These are phyloP conservation scores for Stemphylium lycopersici DNA, from an alignment of 2,329 filamentous ascomycete species.

Conservation along the genomic window DNA sequence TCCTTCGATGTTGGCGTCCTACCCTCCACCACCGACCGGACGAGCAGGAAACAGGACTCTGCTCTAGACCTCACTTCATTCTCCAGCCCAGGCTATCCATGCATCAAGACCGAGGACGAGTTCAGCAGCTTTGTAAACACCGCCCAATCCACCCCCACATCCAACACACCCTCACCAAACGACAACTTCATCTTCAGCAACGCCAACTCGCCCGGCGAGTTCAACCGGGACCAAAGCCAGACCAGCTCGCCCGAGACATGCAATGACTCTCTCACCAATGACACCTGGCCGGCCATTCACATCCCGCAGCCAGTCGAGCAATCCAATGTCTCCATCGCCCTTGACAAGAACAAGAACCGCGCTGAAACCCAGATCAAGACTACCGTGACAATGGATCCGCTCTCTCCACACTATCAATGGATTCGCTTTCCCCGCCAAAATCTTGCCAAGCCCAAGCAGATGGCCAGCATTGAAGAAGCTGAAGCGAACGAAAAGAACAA, in stretches of 20 bases:
- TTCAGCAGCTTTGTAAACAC: constrained; percentile 27
- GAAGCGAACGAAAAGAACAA: constrained; percentile 76
- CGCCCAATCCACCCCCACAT: constrained; percentile 30
- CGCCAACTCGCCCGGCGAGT: constrained; percentile 41
- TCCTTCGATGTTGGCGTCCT: constrained; percentile 10
- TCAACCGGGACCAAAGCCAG: constrained; percentile 36
- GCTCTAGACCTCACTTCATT: constrained; percentile 30
- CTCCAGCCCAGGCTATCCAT: constrained; percentile 14
- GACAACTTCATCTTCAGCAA: constrained; percentile 40
- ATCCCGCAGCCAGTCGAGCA: constrained; percentile 34
- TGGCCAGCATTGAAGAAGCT: constrained; percentile 74
- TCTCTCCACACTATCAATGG: constrained; percentile 77
- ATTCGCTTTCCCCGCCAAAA: constrained; percentile 87
- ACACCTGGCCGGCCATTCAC: constrained; percentile 36
- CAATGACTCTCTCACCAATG: constrained; percentile 25
- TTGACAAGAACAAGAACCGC: constrained; percentile 71
- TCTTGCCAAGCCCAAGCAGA: constrained; percentile 91
- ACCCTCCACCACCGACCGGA: constrained; percentile 14
- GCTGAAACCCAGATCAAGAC: constrained; percentile 97
- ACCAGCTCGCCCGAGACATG: constrained; percentile 40
- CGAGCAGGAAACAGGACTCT: constrained; percentile 30
- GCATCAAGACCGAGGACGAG: constrained; percentile 24
- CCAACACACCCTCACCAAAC: constrained; percentile 39
- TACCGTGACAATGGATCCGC: constrained; percentile 75
- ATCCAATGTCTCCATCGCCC: constrained; percentile 27